Evolutionary conservation across 306 rosid species (phyloP).

Genomic region (Hippophae gyantsensis): DNA sequence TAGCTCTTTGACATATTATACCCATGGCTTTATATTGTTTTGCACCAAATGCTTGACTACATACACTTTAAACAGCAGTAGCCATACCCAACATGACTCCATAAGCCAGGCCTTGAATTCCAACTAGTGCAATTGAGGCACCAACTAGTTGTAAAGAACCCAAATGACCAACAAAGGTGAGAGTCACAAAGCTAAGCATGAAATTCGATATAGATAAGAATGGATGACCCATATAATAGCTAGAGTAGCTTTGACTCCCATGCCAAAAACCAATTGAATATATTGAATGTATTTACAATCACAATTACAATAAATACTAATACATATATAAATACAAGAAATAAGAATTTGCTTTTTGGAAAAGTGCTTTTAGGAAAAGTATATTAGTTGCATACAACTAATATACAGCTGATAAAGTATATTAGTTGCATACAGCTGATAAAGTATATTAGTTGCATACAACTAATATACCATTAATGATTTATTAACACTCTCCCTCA

Average conservation of each 20-base stretch:
- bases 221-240: slow-evolving; percentile 40
- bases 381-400: too few species aligned
- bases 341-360: too few species aligned
- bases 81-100: slow-evolving; percentile 80
- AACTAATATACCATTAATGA: too few species aligned
- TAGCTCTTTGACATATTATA: slow-evolving; percentile 55
- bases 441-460: too few species aligned
- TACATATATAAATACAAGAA: too few species aligned
- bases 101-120: slow-evolving; percentile 73
- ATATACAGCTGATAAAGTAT: too few species aligned
- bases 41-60: slow-evolving; percentile 77
- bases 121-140: slow-evolving; percentile 58
- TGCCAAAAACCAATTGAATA: slow-evolving; percentile 34
- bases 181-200: slow-evolving; percentile 44
- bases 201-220: slow-evolving; percentile 30
- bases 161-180: slow-evolving; percentile 61
- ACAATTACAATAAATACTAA: too few species aligned
- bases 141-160: slow-evolving; percentile 58
- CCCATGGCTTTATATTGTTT: slow-evolving; percentile 46
- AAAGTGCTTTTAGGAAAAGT: too few species aligned
- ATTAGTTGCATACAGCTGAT: too few species aligned
- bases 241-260: slow-evolving; percentile 78
- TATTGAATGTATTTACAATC: too few species aligned
- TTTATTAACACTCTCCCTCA: too few species aligned
- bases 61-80: slow-evolving; percentile 67